phyloP scores from a whole-genome alignment of 805 yeast species.

The Metschnikowia dekortorum region DNA sequence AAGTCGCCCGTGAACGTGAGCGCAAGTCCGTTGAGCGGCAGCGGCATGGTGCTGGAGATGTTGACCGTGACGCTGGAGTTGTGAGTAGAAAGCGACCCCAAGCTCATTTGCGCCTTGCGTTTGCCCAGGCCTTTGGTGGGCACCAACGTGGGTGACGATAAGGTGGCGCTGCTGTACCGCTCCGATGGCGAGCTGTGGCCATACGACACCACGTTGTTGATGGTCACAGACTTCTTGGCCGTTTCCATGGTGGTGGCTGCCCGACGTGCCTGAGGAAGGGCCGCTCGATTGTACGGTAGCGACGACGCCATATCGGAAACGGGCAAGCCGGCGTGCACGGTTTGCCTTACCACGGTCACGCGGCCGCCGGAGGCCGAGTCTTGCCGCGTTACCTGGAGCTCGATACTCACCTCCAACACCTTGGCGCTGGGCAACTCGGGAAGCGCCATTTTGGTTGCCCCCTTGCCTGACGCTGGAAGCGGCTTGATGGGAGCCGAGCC shows the following conservation, averaged over 20 bases:
- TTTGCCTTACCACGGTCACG: conserved; percentile 23
- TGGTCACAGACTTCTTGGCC: conserved; percentile 19
- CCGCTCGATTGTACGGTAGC: conserved; percentile 29
- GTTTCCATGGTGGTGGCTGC: conserved; percentile 1
- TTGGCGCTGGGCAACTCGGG: conserved; percentile 21
- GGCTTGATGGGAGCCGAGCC: not conserved
- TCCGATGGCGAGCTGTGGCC: conserved; percentile 2
- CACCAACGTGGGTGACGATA: conserved; percentile 9
- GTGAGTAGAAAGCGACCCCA: conserved; percentile 12
- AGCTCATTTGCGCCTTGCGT: conserved; percentile 3
- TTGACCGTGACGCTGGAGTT: conserved; percentile 35
- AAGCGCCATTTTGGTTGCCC: not conserved
- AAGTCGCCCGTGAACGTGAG: conserved; percentile 53
- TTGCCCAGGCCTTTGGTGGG: not conserved
- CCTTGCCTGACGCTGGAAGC: not conserved
- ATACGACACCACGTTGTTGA: conserved; percentile 16
- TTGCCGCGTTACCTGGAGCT: conserved; percentile 22
- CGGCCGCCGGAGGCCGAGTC: conserved; percentile 3
- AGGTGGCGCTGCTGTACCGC: not conserved
- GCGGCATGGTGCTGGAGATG: conserved; percentile 24
- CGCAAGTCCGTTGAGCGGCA: conserved; percentile 35
- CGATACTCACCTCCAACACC: conserved; percentile 24
- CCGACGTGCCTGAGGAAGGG: not conserved
- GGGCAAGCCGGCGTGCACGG: conserved; percentile 39
- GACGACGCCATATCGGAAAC: conserved; percentile 29